Percentiles rank a stretch among this genome's conserved stretches.
These are phyloP conservation scores for Leccinum fuscescens DNA, from an alignment of 1,284 basidiomycete genomes.

Conservation along the genomic window DNA sequence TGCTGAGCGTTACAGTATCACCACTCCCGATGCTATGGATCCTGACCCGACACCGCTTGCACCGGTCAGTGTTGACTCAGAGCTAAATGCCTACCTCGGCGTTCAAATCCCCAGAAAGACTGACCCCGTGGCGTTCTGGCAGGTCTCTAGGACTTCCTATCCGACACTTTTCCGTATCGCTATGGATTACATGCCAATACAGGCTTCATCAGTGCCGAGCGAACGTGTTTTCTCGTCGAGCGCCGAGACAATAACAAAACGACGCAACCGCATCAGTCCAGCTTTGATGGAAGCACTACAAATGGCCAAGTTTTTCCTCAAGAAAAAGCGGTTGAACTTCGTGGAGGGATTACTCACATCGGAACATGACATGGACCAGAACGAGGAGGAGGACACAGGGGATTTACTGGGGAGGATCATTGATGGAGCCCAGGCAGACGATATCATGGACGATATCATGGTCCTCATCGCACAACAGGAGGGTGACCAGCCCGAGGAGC, in stretches of 20 bases:
- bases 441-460: neutral
- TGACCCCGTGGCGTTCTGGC: neutral
- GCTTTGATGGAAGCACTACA: neutral
- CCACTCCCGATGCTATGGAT: neutral
- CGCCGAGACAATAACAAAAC: neutral
- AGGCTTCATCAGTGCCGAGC: neutral
- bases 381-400: neutral
- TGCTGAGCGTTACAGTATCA: neutral
- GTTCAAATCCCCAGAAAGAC: neutral
- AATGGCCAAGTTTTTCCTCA: neutral
- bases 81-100: neutral
- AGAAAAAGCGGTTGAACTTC: neutral
- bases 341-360: neutral
- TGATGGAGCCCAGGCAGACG: neutral
- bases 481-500: neutral
- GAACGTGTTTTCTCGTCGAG: neutral
- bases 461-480: neutral
- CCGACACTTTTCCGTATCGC: neutral
- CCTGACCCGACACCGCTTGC: neutral
- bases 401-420: neutral
- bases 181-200: neutral
- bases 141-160: neutral
- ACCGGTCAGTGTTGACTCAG: neutral
- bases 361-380: neutral
- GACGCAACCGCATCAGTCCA: neutral